phyloP scores from a whole-genome alignment of 2,329 filamentous ascomycete genomes.

The Helminthosporium solani region DNA sequence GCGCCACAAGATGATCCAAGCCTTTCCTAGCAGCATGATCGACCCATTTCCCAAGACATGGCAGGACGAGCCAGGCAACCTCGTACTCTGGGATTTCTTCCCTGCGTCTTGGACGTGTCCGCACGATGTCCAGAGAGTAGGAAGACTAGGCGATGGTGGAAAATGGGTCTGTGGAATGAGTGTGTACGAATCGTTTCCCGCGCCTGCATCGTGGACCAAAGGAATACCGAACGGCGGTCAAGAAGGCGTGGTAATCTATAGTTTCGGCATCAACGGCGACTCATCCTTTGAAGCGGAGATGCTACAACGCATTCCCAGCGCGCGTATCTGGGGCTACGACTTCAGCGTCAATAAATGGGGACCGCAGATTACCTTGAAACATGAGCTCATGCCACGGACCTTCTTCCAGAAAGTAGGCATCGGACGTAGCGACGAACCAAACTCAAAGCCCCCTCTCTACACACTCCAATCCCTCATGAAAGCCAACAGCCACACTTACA shows the following conservation, averaged over 20 bases:
- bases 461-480: constrained; percentile 32
- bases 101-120: constrained; percentile 37
- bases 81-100: constrained; percentile 35
- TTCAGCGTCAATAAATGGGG: constrained; percentile 36
- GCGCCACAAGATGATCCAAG: constrained; percentile 25
- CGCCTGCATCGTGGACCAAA: constrained; percentile 12
- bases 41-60: background rate
- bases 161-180: constrained; percentile 41
- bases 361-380: constrained; percentile 22
- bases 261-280: constrained; percentile 38
- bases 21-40: background rate
- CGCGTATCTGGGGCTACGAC: constrained; percentile 37
- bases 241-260: constrained; percentile 32
- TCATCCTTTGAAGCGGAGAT: constrained; percentile 39
- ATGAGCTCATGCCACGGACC: constrained; percentile 20
- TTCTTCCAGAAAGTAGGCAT: constrained; percentile 35
- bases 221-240: constrained; percentile 14
- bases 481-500: constrained; percentile 36
- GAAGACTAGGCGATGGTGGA: constrained; percentile 34
- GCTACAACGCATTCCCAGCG: constrained; percentile 34
- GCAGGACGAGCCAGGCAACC: background rate
- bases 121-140: constrained; percentile 36
- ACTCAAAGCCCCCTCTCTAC: constrained; percentile 26
- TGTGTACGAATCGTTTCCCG: constrained; percentile 30
- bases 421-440: constrained; percentile 27